Evolutionary conservation across 257 asterid genomes (phyloP).

Genomic region (Hygrophila difformis): DNA sequence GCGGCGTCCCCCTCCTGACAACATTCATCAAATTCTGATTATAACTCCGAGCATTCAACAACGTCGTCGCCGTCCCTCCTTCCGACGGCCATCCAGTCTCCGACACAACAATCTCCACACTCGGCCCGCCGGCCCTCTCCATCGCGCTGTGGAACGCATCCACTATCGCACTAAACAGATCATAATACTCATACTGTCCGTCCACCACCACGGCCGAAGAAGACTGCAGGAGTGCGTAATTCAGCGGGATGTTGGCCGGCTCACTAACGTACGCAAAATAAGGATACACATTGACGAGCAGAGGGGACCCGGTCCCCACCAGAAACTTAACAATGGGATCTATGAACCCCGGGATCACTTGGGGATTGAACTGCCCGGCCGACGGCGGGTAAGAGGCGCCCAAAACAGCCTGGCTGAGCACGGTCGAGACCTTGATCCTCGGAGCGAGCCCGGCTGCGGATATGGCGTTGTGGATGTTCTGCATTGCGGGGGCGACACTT

Average conservation of each 20-base stretch:
- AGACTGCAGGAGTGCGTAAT: conserved; percentile 23
- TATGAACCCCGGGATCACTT: conserved; percentile 7
- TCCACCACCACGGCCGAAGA: neutral
- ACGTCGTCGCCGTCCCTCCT: conserved; percentile 24
- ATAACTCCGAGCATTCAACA: conserved; percentile 28
- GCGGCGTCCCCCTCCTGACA: conserved; percentile 32
- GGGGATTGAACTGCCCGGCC: conserved; percentile 10
- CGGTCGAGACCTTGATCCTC: conserved; percentile 18
- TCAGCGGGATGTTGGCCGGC: neutral
- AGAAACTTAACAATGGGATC: conserved; percentile 13
- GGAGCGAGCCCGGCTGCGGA: conserved; percentile 5
- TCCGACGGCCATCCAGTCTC: conserved; percentile 65
- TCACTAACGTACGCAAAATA: conserved; percentile 15
- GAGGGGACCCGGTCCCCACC: conserved; percentile 5
- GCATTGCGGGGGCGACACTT: too few species aligned
- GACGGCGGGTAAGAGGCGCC: conserved; percentile 11
- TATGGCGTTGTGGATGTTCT: conserved; percentile 9
- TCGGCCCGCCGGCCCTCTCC: conserved; percentile 27
- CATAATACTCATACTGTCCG: conserved; percentile 12
- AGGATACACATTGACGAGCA: conserved; percentile 21
- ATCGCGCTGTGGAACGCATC: conserved; percentile 33
- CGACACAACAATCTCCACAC: conserved; percentile 25
- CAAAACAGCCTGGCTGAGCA: neutral
- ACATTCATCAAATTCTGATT: conserved; percentile 25
- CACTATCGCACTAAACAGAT: conserved; percentile 43